Evolutionary conservation across 2,329 filamentous ascomycete genomes (phyloP), one percentile per base, ranked within the genome.

Genomic region (Colletotrichum sp.): DNA sequence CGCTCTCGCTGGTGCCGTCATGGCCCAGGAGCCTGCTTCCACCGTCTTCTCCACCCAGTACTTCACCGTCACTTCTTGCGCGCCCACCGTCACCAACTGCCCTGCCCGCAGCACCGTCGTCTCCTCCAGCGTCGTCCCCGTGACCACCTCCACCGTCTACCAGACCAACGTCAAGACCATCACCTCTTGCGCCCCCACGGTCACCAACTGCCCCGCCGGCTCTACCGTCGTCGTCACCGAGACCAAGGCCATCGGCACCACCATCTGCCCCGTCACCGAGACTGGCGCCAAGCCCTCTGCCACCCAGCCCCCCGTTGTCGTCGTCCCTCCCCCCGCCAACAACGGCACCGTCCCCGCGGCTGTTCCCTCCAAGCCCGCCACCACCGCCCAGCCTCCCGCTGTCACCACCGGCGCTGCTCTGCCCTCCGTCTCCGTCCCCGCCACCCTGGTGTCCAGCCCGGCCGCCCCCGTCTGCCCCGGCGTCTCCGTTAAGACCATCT

Each of bases 141-240:
- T 83, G 70, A 86, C 84, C 71, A 86, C 87, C 79, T 84, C 83
- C 68, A 88, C 90, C 82, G 86, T 90, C 85, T 92, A 89, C 88
- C 83, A 87, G 83, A 92, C 91, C 81, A 85, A 89, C 83, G 84
- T 90, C 81, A 84, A 90, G 80, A 93, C 91, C 85, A 86, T 93
- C 88, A 93, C 90, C 82, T 88, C 88, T 76, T 93, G 91, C 88
- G 88, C 84, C 74, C 86, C 91, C 66, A 87, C 88, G 76, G 91
- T 93, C 81, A 89, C 90, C 83, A 81, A 93, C 91, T 94, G 93
- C 89, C 90, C 89, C 71, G 86, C 84, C 77, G 78, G 81, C 78
- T 84, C 82, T 67, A 87, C 84, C 80, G 79, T 79, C 70, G 81
- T 85, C 76, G 79, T 82, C 78, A 85, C 84, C 77, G 80, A 85